Evolutionary conservation across 192 early-diverging fungal genomes (phyloP).

Genomic region (Piromyces finnis): DNA sequence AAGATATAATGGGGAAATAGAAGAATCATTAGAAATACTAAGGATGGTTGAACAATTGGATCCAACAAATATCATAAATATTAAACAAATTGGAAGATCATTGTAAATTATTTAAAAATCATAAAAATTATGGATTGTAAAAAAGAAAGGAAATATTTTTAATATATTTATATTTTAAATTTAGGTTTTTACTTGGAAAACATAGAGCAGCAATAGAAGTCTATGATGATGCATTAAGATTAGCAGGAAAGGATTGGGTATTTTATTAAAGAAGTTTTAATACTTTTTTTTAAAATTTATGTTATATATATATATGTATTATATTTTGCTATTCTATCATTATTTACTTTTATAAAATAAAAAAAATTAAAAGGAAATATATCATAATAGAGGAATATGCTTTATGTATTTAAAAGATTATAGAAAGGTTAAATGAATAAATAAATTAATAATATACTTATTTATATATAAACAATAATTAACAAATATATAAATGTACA

Average conservation of each 20-base stretch:
- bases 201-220: neutral
- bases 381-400: neutral
- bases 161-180: too few species aligned
- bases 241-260: neutral
- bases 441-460: too few species aligned
- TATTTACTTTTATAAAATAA: neutral
- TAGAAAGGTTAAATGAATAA: too few species aligned
- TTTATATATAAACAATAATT: too few species aligned
- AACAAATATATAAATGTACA: too few species aligned
- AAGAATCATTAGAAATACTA: neutral
- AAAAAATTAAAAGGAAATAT: neutral
- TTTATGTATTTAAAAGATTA: neutral
- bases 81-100: neutral
- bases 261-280: neutral
- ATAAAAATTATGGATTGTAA: too few species aligned
- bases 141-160: too few species aligned
- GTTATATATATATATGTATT: too few species aligned
- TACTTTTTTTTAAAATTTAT: too few species aligned
- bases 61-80: neutral
- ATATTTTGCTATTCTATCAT: too few species aligned
- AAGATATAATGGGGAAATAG: neutral
- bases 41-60: neutral
- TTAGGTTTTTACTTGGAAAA: neutral
- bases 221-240: neutral
- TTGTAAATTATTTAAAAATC: too few species aligned